Conservation (phyloP, 176 grass and related monocot species). For the Bolboschoenus planiculmis region DNA sequence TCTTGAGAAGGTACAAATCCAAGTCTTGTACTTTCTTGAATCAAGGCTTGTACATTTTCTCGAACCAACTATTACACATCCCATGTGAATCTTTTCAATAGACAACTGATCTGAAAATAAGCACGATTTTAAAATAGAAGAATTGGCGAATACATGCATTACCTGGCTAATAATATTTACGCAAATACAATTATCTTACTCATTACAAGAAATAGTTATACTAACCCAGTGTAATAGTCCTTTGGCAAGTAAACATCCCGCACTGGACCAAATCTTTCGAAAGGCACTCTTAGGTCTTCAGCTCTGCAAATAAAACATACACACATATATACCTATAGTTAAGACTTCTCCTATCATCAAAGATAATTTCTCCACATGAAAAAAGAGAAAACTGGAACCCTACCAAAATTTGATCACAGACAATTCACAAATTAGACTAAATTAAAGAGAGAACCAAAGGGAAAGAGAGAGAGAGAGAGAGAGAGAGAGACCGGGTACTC, state of each 20-base stretch:
- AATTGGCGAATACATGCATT: background rate
- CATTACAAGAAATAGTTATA: background rate
- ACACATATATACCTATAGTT: background rate
- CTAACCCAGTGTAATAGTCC: slow-evolving; percentile 80
- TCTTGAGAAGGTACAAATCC: slow-evolving; percentile 38
- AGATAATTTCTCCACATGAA: background rate
- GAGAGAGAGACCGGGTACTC: slow-evolving; percentile 42
- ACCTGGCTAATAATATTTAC: background rate
- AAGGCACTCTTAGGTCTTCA: slow-evolving; percentile 73
- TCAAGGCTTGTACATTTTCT: slow-evolving; percentile 21
- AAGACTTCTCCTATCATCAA: background rate
- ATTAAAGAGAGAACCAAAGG: background rate
- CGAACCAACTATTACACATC: slow-evolving; percentile 8
- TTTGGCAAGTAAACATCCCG: slow-evolving; percentile 90
- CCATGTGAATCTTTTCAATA: slow-evolving; percentile 50
- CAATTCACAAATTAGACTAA: background rate
- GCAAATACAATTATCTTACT: background rate
- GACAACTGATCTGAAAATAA: slow-evolving; percentile 35
- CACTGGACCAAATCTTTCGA: slow-evolving; percentile 93
- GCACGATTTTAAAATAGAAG: background rate
- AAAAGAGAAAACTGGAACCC: background rate
- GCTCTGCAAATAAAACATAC: slow-evolving; percentile 23
- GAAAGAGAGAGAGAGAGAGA: background rate
- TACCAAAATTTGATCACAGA: background rate
- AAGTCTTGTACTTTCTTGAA: slow-evolving; percentile 68